These are phyloP conservation scores for Astrocystis sublimbata DNA, from an alignment of 495 filamentous ascomycete genomes.

Conservation along the genomic window DNA sequence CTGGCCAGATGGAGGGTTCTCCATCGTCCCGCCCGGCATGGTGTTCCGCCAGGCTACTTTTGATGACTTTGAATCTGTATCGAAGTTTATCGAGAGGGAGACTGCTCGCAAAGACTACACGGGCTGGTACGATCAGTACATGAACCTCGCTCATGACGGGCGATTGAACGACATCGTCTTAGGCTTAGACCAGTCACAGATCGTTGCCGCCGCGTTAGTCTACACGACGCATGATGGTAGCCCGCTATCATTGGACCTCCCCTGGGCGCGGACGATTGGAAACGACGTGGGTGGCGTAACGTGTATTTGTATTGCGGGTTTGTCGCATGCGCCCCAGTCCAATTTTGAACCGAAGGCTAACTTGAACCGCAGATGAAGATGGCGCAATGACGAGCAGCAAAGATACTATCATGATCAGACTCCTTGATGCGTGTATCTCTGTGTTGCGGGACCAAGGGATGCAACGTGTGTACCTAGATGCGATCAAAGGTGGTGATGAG, in stretches of 20 bases:
- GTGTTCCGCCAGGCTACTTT: constrained; percentile 52
- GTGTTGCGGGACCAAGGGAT: constrained; percentile 41
- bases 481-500: constrained; percentile 44
- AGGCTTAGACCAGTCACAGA: constrained; percentile 42
- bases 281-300: constrained; percentile 60
- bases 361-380: constrained; percentile 33
- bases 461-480: constrained; percentile 48
- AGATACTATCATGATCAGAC: constrained; percentile 48
- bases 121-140: constrained; percentile 59
- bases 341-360: constrained; percentile 17
- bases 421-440: constrained; percentile 47
- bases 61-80: constrained; percentile 53
- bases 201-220: constrained; percentile 58
- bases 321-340: constrained; percentile 12
- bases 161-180: constrained; percentile 52
- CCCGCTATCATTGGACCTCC: constrained; percentile 55
- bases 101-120: constrained; percentile 43
- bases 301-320: constrained; percentile 59
- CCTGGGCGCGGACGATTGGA: constrained; percentile 58
- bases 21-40: constrained; percentile 34
- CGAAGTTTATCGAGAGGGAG: constrained; percentile 55
- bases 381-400: constrained; percentile 36
- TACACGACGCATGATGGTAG: constrained; percentile 55
- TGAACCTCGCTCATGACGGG: constrained; percentile 47
- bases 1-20: constrained; percentile 44